Evolutionary conservation across 1,139 yeast genomes (phyloP), one percentile per base, ranked within the genome.

Genomic region (Geotrichum fermentans): DNA sequence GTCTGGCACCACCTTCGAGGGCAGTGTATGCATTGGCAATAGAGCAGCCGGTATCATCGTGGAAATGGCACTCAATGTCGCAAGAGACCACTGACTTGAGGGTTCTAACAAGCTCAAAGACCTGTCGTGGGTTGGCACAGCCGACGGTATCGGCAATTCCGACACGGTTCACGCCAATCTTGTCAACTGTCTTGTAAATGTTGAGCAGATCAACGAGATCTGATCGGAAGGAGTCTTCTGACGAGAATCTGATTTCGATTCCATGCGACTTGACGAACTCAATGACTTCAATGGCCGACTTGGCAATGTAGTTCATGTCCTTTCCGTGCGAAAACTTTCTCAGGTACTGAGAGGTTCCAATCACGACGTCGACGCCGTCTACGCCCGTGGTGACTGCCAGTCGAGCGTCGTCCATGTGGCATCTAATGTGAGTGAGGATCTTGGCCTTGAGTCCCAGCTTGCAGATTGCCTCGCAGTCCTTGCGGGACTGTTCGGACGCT

Each of bases 71-170:
- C 73, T 92, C 98, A 63, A 92, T 90, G 68, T 92, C 97, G 75
- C 98, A 92, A 35, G 89, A 83, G 44, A 92, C 97, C 43, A 90
- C 96, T 11, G 90, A 81, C 73, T 83, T 86, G 69, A 92, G 81
- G 39, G 97, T 92, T 68, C 94, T 82, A 57, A 92, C 95, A 63
- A 92, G 80, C 73, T 92, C 97, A 69, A 90, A 92, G 52, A 92
- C 98, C 73, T 92, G 97, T 75, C 98, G 82, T 63, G 98, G 98
- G 75, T 90, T 92, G 56, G 98, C 98, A 69, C 97, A 87, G 47
- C 98, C 98, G 55, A 92, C 97, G 44, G 98, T 92, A 71, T 92
- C 98, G 56, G 98, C 97, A 73, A 92, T 92, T 76, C 98, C 98
- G 49, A 92, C 97, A 73, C 98, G 83, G 77, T 92, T 89, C 52